Conservation (phyloP, 495 filamentous ascomycete species). For the Saxophila tyrrhenica region DNA sequence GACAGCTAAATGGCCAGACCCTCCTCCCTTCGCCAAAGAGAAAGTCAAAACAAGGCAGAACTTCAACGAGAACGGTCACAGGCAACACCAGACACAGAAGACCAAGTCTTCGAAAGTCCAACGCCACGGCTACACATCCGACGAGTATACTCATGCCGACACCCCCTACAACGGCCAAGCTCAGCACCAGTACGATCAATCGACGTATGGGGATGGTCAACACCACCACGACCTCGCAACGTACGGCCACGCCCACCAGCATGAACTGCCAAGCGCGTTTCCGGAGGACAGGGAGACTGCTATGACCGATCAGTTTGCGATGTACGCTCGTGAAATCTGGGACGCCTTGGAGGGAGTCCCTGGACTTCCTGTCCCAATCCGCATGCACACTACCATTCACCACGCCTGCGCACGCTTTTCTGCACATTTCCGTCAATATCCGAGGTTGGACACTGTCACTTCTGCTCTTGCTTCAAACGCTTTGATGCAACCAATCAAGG, state of each 20-base stretch:
- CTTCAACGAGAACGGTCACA: no score
- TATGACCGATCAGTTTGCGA: constrained; percentile 31
- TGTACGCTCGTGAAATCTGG: constrained; percentile 52
- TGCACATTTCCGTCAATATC: constrained; percentile 42
- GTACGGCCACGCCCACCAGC: background rate
- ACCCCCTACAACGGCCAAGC: background rate
- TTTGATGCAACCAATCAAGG: constrained; percentile 55
- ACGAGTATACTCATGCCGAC: constrained; percentile 3
- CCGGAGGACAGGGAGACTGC: background rate
- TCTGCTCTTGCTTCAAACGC: constrained; percentile 54
- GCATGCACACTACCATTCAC: constrained; percentile 53
- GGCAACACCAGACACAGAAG: no score
- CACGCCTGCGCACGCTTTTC: constrained; percentile 46
- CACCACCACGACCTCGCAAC: no score
- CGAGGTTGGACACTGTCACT: constrained; percentile 49
- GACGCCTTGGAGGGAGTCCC: constrained; percentile 45
- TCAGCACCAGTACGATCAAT: background rate
- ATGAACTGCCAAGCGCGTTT: background rate
- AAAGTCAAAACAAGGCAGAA: no score
- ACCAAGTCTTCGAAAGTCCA: constrained; percentile 25
- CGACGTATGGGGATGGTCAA: no score
- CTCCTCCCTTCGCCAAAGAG: constrained; percentile 62
- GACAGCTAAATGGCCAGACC: constrained; percentile 61
- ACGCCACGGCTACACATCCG: constrained; percentile 3
- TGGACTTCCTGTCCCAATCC: constrained; percentile 49